Percentiles rank a stretch among this genome's conserved stretches.
Conservation (phyloP, 2,329 filamentous ascomycete genomes). For the Cladosporium sphaerospermum region DNA sequence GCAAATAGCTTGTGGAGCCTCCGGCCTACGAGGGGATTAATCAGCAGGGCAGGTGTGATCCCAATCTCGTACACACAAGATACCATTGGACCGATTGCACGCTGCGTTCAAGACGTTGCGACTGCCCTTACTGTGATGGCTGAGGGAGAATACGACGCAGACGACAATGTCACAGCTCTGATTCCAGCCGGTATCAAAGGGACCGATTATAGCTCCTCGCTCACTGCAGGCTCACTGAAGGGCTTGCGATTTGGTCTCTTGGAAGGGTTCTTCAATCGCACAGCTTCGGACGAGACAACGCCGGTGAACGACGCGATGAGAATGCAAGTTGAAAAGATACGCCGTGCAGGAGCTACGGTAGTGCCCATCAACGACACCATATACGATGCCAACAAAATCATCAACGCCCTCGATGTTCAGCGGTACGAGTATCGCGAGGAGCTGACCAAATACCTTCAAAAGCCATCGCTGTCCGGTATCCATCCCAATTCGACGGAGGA, state of each 20-base stretch:
- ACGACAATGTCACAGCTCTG: conserved; percentile 48
- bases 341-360: conserved; percentile 43
- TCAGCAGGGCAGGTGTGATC: conserved; percentile 25
- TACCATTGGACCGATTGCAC: conserved; percentile 27
- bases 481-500: conserved; percentile 43
- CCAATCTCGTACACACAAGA: conserved; percentile 30
- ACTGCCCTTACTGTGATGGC: conserved; percentile 34
- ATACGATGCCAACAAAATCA: conserved; percentile 50
- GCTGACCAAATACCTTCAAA: conserved; percentile 51
- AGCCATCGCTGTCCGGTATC: conserved; percentile 35
- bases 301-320: conserved; percentile 52
- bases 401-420: conserved; percentile 50
- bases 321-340: conserved; percentile 41
- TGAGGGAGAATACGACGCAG: conserved; percentile 44
- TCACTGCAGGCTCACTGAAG: conserved; percentile 32
- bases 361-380: conserved; percentile 43
- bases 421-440: conserved; percentile 53
- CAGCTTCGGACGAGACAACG: conserved; percentile 45
- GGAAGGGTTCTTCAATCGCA: conserved; percentile 54
- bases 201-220: conserved; percentile 42
- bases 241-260: conserved; percentile 45
- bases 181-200: conserved; percentile 37
- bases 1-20: conserved; percentile 56
- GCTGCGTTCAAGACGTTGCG: conserved; percentile 29
- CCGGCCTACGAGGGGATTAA: conserved; percentile 39